Conservation (phyloP, 176 grass and related monocot genomes). For the Oryza nivara region DNA sequence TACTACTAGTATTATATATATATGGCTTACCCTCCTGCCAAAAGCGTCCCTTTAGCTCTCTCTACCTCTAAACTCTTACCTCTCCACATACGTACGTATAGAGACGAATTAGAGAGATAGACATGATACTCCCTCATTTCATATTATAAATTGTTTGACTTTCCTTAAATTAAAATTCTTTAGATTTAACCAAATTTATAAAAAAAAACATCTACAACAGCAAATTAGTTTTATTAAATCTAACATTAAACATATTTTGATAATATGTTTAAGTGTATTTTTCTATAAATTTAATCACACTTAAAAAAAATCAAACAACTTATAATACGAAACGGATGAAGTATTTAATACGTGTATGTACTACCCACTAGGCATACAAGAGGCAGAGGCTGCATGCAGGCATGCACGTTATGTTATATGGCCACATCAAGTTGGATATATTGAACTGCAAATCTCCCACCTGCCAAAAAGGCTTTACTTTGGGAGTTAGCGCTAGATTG, state of each 20-base stretch:
- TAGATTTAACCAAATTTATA: too few relatives aligned
- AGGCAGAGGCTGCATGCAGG: constrained; percentile 3
- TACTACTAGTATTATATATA: not conserved
- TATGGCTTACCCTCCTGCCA: not conserved
- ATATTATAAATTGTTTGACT: too few relatives aligned
- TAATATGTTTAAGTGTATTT: too few relatives aligned
- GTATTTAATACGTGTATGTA: constrained; percentile 31
- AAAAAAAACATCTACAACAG: too few relatives aligned
- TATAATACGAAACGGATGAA: too few relatives aligned
- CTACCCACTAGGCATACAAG: constrained; percentile 30
- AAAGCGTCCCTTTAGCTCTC: not conserved
- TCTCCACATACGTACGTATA: not conserved
- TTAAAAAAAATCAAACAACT: too few relatives aligned
- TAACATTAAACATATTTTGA: too few relatives aligned
- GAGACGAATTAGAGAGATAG: not conserved
- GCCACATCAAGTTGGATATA: constrained; percentile 31
- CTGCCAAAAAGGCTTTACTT: not conserved
- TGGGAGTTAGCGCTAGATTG: not conserved
- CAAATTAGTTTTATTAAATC: too few relatives aligned
- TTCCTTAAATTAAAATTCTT: too few relatives aligned
- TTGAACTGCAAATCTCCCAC: not conserved
- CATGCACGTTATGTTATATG: constrained; percentile 33
- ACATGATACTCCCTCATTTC: not conserved
- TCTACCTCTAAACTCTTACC: not conserved
- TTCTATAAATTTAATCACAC: too few relatives aligned